phyloP scores from a whole-genome alignment of 164 flowering plant species.

The Echeveria elegans region DNA sequence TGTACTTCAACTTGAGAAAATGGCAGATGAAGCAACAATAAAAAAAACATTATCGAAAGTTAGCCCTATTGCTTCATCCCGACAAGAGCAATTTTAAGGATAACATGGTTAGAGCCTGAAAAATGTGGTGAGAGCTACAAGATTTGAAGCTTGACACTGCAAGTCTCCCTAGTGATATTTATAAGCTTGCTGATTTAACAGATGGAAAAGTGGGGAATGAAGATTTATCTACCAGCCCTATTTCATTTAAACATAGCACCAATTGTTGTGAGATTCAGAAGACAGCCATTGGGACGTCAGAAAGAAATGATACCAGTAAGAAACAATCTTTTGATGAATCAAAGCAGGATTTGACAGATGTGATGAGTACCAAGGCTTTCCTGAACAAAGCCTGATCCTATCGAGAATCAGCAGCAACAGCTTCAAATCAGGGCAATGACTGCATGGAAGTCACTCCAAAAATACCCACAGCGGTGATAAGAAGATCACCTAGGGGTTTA shows the following conservation, averaged over 20 bases:
- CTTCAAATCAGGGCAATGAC: slow-evolving; percentile 7
- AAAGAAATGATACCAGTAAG: neutral
- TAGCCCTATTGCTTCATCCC: slow-evolving; percentile 45
- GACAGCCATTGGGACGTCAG: neutral
- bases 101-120: no score
- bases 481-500: slow-evolving; percentile 27
- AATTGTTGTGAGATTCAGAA: slow-evolving; percentile 2
- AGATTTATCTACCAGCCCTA: slow-evolving; percentile 3
- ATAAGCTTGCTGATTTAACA: slow-evolving; percentile 8
- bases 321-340: neutral
- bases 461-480: slow-evolving; percentile 9
- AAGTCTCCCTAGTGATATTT: slow-evolving; percentile 24
- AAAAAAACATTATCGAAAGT: slow-evolving; percentile 41
- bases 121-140: no score
- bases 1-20: slow-evolving; percentile 34
- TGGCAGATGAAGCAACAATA: slow-evolving; percentile 29
- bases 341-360: neutral
- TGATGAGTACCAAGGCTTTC: neutral
- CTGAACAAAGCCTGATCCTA: neutral
- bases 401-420: neutral
- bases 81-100: slow-evolving; percentile 47
- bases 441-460: slow-evolving; percentile 8
- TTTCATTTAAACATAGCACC: neutral
- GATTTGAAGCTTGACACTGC: slow-evolving; percentile 65
- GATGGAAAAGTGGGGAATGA: slow-evolving; percentile 16